Conservation (phyloP, 2,329 filamentous ascomycete species). For the Penicillium sp. region DNA sequence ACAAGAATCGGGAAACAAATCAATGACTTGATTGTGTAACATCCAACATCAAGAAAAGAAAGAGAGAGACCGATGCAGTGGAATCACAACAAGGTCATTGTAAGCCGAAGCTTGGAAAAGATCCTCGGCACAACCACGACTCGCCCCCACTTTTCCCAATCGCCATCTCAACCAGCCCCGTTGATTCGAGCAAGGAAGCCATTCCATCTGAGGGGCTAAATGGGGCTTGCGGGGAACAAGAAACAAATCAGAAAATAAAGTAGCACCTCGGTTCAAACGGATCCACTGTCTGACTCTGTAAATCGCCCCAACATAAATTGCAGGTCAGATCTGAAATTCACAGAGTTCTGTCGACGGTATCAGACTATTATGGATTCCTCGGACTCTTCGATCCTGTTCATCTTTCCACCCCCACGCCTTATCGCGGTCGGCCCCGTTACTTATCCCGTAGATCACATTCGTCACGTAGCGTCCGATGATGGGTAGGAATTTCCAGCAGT, state of each 20-base stretch:
- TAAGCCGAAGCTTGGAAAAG: conserved; percentile 1
- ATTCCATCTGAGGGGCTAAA: neutral
- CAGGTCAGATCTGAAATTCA: conserved; percentile 12
- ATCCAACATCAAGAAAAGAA: neutral
- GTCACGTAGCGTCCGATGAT: conserved; percentile 60
- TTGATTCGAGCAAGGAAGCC: neutral
- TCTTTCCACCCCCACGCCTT: conserved; percentile 25
- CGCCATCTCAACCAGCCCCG: neutral
- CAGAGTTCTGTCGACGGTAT: conserved; percentile 26
- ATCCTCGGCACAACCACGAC: conserved; percentile 8
- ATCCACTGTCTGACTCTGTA: neutral
- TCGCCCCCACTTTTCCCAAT: neutral
- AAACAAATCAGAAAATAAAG: neutral
- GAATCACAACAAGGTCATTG: neutral
- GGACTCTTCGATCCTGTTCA: neutral
- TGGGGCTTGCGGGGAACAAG: neutral
- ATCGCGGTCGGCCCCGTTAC: conserved; percentile 41
- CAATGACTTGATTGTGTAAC: no score
- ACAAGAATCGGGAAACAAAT: no score
- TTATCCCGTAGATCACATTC: conserved; percentile 41
- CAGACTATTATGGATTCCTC: conserved; percentile 31
- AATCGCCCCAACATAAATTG: neutral
- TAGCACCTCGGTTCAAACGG: neutral
- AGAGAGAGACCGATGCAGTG: neutral
- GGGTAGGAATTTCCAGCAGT: conserved; percentile 66